Evolutionary conservation across 1,284 basidiomycete genomes (phyloP).

Genomic region (Ceratobasidium sp.): DNA sequence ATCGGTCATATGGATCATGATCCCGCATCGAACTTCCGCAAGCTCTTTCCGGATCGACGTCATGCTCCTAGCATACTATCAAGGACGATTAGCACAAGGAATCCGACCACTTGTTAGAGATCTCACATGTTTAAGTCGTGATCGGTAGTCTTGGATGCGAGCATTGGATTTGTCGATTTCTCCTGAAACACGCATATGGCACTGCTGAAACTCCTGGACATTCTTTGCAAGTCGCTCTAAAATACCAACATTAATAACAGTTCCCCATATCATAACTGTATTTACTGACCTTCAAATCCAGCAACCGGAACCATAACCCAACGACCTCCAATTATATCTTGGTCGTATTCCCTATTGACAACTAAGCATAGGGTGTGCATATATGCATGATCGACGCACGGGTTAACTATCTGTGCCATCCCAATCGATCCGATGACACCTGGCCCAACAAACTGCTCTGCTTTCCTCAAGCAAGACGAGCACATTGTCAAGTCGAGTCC

Average conservation of each 20-base stretch:
- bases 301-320: not conserved
- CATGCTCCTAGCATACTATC: not conserved
- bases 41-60: conserved; percentile 19
- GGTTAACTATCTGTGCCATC: not conserved
- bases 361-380: not conserved
- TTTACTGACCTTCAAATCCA: conserved; percentile 1
- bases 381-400: not conserved
- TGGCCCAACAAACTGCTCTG: not conserved
- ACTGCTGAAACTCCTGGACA: not conserved
- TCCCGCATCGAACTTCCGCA: conserved; percentile 15
- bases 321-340: not conserved
- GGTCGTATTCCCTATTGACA: not conserved
- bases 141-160: not conserved
- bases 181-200: not conserved
- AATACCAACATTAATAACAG: not conserved
- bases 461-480: not conserved
- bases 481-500: not conserved
- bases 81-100: not conserved
- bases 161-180: not conserved
- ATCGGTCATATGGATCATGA: conserved; percentile 26
- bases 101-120: not conserved
- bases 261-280: too few species aligned
- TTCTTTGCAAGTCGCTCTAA: not conserved
- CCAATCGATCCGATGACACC: not conserved
- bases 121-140: not conserved